phyloP scores from a whole-genome alignment of 2,329 filamentous ascomycete species.

The Botrytis fragariae region DNA sequence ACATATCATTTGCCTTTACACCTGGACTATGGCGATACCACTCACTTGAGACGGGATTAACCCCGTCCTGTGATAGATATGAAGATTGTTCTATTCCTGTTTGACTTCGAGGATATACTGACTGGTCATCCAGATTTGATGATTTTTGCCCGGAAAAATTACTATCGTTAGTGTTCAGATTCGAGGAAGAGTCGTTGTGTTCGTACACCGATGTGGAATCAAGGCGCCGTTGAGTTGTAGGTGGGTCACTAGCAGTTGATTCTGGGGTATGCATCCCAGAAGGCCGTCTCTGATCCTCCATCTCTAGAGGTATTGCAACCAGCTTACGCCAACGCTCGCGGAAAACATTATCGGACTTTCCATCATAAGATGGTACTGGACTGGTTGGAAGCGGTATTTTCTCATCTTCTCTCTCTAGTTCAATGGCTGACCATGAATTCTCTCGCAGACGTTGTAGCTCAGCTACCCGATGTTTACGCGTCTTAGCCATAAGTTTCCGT shows the following conservation, averaged over 20 bases:
- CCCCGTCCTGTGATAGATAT: slow-evolving; percentile 16
- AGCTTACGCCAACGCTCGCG: slow-evolving; percentile 38
- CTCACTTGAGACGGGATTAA: not conserved
- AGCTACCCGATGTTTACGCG: slow-evolving; percentile 41
- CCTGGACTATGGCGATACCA: slow-evolving; percentile 19
- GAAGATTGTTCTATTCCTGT: not conserved
- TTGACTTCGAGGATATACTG: slow-evolving; percentile 7
- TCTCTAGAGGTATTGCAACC: slow-evolving; percentile 22
- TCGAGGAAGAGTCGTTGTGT: not conserved
- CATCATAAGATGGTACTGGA: slow-evolving; percentile 30
- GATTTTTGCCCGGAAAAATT: slow-evolving; percentile 14
- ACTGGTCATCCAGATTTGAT: slow-evolving; percentile 1
- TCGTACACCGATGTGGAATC: not conserved
- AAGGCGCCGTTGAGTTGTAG: not conserved
- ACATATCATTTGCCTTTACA: slow-evolving; percentile 22
- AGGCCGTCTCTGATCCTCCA: not conserved
- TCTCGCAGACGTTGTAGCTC: slow-evolving; percentile 38
- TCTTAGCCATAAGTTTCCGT: slow-evolving; percentile 56
- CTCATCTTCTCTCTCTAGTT: slow-evolving; percentile 31
- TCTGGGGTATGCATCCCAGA: not conserved
- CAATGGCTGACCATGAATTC: slow-evolving; percentile 32
- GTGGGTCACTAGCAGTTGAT: not conserved
- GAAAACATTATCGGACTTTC: slow-evolving; percentile 27
- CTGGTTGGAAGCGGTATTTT: slow-evolving; percentile 35
- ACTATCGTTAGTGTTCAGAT: not conserved